Conservation (phyloP, 441 rosid genomes). For the Raphanus hybrid region DNA sequence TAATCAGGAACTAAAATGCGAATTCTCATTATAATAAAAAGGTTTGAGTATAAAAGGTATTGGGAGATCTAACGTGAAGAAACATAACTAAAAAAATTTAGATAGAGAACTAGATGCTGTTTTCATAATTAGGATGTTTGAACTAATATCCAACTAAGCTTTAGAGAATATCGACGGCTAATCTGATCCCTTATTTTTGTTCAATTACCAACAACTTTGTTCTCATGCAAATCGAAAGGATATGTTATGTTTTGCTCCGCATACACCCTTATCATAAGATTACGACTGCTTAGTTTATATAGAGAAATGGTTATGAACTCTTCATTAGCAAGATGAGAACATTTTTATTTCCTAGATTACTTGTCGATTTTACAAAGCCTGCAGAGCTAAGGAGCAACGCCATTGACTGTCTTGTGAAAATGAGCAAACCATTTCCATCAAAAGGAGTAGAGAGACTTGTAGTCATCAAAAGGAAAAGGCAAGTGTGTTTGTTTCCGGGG, state of each 20-base stretch:
- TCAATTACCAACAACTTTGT: background rate
- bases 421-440: background rate
- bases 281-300: background rate
- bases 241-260: background rate
- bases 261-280: background rate
- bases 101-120: background rate
- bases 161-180: background rate
- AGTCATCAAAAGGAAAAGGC: conserved; percentile 28
- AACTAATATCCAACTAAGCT: background rate
- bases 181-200: background rate
- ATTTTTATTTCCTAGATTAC: background rate
- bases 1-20: conserved; percentile 13
- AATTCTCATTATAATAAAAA: conserved; percentile 12
- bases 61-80: background rate
- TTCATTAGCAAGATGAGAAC: background rate
- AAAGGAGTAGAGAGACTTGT: conserved; percentile 14
- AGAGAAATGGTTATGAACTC: background rate
- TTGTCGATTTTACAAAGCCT: background rate
- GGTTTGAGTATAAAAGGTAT: background rate
- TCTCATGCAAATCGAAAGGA: background rate
- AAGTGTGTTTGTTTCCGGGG: conserved; percentile 27
- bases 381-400: background rate
- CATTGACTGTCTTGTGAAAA: background rate
- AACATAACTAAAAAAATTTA: background rate
- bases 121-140: background rate